Evolutionary conservation across 2,329 filamentous ascomycete species (phyloP).

Genomic region (Ascochyta viciae-villosae): DNA sequence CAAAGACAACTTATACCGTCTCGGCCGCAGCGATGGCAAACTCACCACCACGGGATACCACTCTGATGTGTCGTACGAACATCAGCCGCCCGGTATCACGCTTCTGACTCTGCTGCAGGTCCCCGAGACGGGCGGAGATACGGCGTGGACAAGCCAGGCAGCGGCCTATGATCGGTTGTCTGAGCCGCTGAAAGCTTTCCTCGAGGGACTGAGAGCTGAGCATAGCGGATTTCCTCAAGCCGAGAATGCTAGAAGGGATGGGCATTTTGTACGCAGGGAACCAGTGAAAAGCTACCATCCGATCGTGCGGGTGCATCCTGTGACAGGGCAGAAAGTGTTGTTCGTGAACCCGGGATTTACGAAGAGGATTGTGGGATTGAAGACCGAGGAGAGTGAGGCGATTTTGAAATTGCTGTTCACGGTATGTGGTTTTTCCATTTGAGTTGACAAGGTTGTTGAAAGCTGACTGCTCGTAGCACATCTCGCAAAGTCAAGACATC

Average conservation of each 20-base stretch:
- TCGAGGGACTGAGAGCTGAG: conserved; percentile 73
- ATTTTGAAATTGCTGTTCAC: conserved; percentile 76
- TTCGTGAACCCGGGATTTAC: conserved; percentile 85
- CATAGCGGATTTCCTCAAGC: conserved; percentile 81
- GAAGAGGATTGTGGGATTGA: conserved; percentile 77
- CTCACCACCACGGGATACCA: conserved; percentile 58
- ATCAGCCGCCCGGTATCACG: conserved; percentile 57
- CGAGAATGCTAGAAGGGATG: conserved; percentile 60
- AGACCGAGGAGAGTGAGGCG: conserved; percentile 78
- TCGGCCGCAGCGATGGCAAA: conserved; percentile 27
- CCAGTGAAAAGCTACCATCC: conserved; percentile 34
- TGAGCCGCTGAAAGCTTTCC: conserved; percentile 23
- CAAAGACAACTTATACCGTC: conserved; percentile 35
- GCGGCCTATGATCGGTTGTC: conserved; percentile 53
- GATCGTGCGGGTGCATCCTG: conserved; percentile 77
- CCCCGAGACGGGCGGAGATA: conserved; percentile 59
- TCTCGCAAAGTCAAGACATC: conserved; percentile 72
- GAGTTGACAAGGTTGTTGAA: conserved; percentile 33
- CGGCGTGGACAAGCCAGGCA: conserved; percentile 55
- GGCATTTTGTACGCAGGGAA: conserved; percentile 44
- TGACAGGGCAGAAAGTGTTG: conserved; percentile 79
- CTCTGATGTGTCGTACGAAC: conserved; percentile 58
- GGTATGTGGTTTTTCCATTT: conserved; percentile 1
- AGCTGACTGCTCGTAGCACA: conserved; percentile 60
- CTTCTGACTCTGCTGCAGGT: conserved; percentile 58